Percentiles rank a stretch among this genome's conserved stretches.
Evolutionary conservation across 176 grass and related monocot species (phyloP).

Genomic region (Luzula sylvatica): DNA sequence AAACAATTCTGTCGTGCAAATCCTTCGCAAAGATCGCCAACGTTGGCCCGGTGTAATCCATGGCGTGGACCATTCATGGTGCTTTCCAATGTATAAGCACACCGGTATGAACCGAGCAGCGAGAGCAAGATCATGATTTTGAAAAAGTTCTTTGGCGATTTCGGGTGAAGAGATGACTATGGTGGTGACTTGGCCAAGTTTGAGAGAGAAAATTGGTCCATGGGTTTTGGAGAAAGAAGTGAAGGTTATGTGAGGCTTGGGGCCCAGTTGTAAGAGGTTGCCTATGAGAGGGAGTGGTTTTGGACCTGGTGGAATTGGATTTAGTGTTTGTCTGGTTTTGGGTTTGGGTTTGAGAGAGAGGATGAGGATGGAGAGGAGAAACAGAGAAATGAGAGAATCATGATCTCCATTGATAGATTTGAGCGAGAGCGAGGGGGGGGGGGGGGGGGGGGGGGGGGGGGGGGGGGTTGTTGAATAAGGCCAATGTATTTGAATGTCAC

Average conservation of each 20-base stretch:
- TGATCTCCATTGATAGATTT: slow-evolving; percentile 14
- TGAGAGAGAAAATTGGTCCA: slow-evolving; percentile 15
- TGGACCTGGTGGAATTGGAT: slow-evolving; percentile 15
- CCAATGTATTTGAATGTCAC: too few relatives aligned
- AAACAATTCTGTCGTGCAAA: slow-evolving; percentile 16
- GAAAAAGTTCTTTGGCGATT: background rate
- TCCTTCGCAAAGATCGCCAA: slow-evolving; percentile 4
- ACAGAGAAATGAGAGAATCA: background rate
- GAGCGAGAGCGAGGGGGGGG: too few relatives aligned
- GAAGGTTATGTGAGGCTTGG: slow-evolving; percentile 10
- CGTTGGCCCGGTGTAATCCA: background rate
- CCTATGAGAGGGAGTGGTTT: slow-evolving; percentile 15
- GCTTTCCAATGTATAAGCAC: background rate
- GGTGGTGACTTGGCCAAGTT: slow-evolving; percentile 18
- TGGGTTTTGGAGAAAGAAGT: slow-evolving; percentile 12
- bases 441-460: too few relatives aligned
- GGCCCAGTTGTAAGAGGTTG: slow-evolving; percentile 18
- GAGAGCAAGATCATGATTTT: slow-evolving; percentile 12
- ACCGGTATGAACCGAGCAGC: background rate
- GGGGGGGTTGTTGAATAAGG: too few relatives aligned
- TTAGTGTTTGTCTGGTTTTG: background rate
- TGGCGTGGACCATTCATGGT: background rate
- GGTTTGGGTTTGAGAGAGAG: background rate
- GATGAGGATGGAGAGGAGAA: background rate
- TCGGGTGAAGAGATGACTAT: slow-evolving; percentile 9